Conservation (phyloP, 495 filamentous ascomycete genomes). For the Symbiotaphrina buchneri region DNA sequence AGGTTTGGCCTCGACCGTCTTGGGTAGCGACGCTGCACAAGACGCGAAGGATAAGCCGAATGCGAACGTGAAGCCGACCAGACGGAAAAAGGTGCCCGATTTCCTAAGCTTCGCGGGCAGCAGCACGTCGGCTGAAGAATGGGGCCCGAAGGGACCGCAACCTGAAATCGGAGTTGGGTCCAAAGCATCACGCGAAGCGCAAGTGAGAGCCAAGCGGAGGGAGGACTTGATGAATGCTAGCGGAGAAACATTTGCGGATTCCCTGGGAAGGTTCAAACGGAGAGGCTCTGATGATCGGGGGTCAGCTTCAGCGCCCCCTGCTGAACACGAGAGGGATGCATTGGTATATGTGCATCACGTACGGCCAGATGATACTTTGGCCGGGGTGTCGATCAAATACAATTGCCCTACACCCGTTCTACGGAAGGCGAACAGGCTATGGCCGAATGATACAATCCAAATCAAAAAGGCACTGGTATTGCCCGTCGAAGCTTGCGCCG, state of each 20-base stretch:
- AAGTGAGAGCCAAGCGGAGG: slow-evolving; percentile 15
- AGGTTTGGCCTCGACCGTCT: slow-evolving; percentile 17
- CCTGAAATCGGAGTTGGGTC: slow-evolving; percentile 23
- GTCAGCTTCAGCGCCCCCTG: slow-evolving; percentile 13
- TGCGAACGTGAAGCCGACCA: slow-evolving; percentile 3
- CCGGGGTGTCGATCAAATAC: slow-evolving; percentile 76
- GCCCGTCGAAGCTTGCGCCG: slow-evolving; percentile 73
- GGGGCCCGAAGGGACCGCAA: slow-evolving; percentile 12
- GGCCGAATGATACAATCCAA: slow-evolving; percentile 81
- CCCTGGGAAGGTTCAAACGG: slow-evolving; percentile 23
- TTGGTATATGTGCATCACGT: slow-evolving; percentile 85
- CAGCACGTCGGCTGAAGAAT: too few relatives aligned
- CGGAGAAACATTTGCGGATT: neutral
- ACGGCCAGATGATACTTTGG: slow-evolving; percentile 58
- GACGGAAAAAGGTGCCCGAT: neutral
- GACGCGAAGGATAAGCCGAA: slow-evolving; percentile 1
- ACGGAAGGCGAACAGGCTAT: slow-evolving; percentile 73
- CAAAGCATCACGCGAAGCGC: slow-evolving; percentile 21
- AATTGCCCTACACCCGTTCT: slow-evolving; percentile 61
- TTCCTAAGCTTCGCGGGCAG: slow-evolving; percentile 1
- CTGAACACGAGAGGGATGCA: slow-evolving; percentile 38
- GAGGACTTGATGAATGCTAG: slow-evolving; percentile 2
- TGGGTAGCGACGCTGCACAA: slow-evolving; percentile 11
- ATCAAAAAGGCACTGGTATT: slow-evolving; percentile 57
- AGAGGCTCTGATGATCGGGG: slow-evolving; percentile 26